Evolutionary conservation across 2,329 filamentous ascomycete species (phyloP), one percentile per base, ranked within the genome.

Genomic region (Thelonectria blattea): DNA sequence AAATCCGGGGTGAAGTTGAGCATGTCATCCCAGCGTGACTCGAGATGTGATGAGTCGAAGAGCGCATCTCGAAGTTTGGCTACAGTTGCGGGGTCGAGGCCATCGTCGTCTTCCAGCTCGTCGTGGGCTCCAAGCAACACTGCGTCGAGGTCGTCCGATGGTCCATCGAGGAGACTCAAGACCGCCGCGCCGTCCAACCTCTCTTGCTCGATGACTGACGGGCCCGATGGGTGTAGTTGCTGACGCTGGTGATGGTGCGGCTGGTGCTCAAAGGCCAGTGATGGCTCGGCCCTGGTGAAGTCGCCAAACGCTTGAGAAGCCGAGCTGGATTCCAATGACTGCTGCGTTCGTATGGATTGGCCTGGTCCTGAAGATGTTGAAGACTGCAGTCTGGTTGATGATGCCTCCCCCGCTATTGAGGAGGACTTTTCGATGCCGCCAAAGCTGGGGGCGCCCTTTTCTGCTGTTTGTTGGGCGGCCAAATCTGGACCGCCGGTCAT

Each of bases 1-100:
- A 79, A 83, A 15, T 76, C 72, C 1, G 83, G 83, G 17, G 80
- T 75, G 63, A 86, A 85, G 65, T 84, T 82, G 45, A 86, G 77
- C 18, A 81, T 68, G 34, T 76, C 73, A 56, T 82, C 76, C 82
- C 81, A 85, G 10, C 55, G 52, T 22, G 56, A 50, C 37, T 50
- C 62, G 20, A 34, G 48, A 55, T 34, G 42, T 30, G 14, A 58
- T 42, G 60, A 41, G 34, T 67, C 69, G 58, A 81, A 82, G 7
- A 82, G 71, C 5, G 77, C 75, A 39, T 68, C 68, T 49, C 73
- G 75, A 9, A 82, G 72, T 22, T 66, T 75, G 5, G 58, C 66
- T 18, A 70, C 60, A 50, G 77, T 76, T 17, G 66, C 65, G 14
- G 68, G 64, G 14, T 72, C 69, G 10, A 75, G 56, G 2, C 56